A percentile compares a stretch with the other conserved stretches of the same genome.
Conservation (phyloP, 805 yeast genomes). For the Suhomyces xylopsoci region DNA sequence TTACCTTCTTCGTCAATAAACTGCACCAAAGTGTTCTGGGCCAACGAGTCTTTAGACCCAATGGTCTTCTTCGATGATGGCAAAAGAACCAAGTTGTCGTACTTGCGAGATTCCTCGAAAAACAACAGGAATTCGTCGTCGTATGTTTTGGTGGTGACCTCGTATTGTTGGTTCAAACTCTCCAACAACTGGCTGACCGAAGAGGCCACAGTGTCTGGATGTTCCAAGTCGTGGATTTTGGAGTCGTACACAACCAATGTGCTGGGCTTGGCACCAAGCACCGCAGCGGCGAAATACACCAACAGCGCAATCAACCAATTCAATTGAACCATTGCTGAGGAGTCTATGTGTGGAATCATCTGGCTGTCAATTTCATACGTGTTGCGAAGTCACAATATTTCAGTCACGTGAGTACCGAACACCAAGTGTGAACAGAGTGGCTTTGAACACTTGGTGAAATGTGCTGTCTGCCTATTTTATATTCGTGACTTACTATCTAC, state of each 20-base stretch:
- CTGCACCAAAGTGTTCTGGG: slow-evolving; percentile 46
- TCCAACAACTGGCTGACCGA: slow-evolving; percentile 21
- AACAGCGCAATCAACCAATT: slow-evolving; percentile 1
- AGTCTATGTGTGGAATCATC: not conserved
- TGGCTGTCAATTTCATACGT: slow-evolving; percentile 2
- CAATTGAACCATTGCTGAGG: slow-evolving; percentile 1
- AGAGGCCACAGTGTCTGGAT: slow-evolving; percentile 11
- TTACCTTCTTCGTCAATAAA: slow-evolving; percentile 73
- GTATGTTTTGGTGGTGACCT: slow-evolving; percentile 22
- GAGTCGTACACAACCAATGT: slow-evolving; percentile 36
- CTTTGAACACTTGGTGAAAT: not conserved
- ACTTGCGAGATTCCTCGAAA: slow-evolving; percentile 21
- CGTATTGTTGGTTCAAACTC: slow-evolving; percentile 16
- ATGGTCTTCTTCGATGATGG: slow-evolving; percentile 35
- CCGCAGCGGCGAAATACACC: slow-evolving; percentile 1
- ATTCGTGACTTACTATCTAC: no score
- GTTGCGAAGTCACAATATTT: not conserved
- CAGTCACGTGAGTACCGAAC: not conserved
- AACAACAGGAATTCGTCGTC: slow-evolving; percentile 20
- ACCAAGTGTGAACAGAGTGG: not conserved
- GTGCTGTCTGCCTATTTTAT: no score
- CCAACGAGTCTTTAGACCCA: slow-evolving; percentile 25
- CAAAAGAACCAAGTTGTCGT: slow-evolving; percentile 31
- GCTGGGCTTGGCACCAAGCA: slow-evolving; percentile 2
- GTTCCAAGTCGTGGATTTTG: slow-evolving; percentile 17